Base-by-base conservation (phyloP, 176 grass and related monocot species). In the Cymbopogon citratus region DNA sequence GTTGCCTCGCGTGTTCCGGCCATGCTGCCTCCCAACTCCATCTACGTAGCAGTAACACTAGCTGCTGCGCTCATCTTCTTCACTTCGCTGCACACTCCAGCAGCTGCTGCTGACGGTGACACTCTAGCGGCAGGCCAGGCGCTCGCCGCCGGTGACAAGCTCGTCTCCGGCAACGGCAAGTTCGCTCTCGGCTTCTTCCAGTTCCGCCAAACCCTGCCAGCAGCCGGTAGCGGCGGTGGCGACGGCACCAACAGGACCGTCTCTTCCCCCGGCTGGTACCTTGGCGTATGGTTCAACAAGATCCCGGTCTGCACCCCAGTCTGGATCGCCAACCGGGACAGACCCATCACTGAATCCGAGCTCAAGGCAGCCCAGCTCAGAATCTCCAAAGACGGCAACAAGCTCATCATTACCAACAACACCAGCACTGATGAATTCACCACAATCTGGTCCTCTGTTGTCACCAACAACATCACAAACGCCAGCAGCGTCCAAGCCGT, bases 171-270 rank as follows among this genome's bases (percentile, higher is more conserved):
- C 3, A 75, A 69, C 21, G 85, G 70, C 40, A 85, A 39, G 67
- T 91, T 88, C 43, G 76, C 76, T 74, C n/a, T 91, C 21, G 89
- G 89, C 23, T 87, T 91, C 77, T 93, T 87, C 85, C 61, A 65
- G 69, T 29, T 73, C 70, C 70, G 26, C 12, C 67, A 70, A 25
- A 6, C 36, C 38, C 38, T 61, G 23, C n/a, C n/a, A 60, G 9
- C 2, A 6, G 9, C 3, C 33, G 33, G 56, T n/a, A n/a, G 57
- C 40, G 7, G 2, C 10, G 14, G 0, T n/a, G 41, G 19, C 5
- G 35, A 5, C 35, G 35, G 5, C 38, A 15, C 9, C 65, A 38
- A 1, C 29, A 66, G 1, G 9, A 36, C 35, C 35, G 8, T 24
- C 33, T 40, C 18, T 10, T 69, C 39, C 68, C 38, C n/a, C 0